Conservation (phyloP, 495 filamentous ascomycete species). For the Aspergillus nanangensis region DNA sequence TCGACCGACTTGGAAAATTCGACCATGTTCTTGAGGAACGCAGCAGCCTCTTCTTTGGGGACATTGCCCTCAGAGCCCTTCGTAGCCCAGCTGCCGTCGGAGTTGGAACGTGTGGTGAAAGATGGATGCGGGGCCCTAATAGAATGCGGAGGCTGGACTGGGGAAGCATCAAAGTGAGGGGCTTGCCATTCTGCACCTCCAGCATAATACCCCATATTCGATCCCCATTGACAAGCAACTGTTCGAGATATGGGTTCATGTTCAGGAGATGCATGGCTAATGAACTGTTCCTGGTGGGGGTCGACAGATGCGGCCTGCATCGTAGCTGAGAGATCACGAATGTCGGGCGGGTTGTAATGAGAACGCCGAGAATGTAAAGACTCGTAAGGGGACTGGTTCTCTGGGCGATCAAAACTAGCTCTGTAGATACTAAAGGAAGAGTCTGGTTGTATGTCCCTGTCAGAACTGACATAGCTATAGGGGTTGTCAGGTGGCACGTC, state of each 20-base stretch:
- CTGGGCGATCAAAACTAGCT: constrained; percentile 14
- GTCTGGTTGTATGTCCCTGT: background rate
- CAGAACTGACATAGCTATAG: background rate
- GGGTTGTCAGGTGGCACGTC: background rate
- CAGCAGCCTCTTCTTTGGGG: constrained; percentile 1
- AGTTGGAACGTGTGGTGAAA: too few relatives aligned
- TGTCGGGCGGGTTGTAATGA: background rate
- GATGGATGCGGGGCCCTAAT: too few relatives aligned
- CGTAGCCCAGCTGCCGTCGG: too few relatives aligned
- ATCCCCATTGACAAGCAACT: too few relatives aligned
- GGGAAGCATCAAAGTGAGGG: too few relatives aligned
- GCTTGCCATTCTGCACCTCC: too few relatives aligned
- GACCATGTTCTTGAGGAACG: constrained; percentile 3
- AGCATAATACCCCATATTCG: too few relatives aligned
- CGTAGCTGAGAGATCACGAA: constrained; percentile 6
- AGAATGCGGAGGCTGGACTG: too few relatives aligned
- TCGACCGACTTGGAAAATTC: background rate
- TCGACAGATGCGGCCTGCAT: constrained; percentile 4
- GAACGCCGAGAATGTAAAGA: constrained; percentile 5
- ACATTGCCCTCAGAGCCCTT: too few relatives aligned
- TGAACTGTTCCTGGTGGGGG: background rate
- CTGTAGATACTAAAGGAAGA: constrained; percentile 15
- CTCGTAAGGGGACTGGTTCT: constrained; percentile 17
- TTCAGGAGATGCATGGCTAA: too few relatives aligned
- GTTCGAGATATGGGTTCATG: too few relatives aligned